phyloP scores from a whole-genome alignment of 1,284 basidiomycete species.

The Schizophyllum amplum region DNA sequence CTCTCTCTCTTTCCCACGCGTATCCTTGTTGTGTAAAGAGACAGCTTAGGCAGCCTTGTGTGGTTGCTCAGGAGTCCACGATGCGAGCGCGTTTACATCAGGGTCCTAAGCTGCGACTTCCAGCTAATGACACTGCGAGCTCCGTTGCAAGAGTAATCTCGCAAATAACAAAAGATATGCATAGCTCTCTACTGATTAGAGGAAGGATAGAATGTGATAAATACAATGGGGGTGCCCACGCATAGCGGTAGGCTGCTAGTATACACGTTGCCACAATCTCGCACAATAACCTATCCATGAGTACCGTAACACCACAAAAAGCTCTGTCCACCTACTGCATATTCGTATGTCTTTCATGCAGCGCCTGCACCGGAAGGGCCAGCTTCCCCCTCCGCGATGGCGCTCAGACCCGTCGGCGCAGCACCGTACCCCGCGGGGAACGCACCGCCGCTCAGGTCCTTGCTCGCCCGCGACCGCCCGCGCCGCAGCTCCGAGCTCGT shows the following conservation, averaged over 20 bases:
- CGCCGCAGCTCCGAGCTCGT: slow-evolving; percentile 29
- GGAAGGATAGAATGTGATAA: not conserved
- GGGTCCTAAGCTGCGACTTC: too few species aligned
- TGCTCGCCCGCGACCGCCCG: slow-evolving; percentile 48
- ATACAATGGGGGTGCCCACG: not conserved
- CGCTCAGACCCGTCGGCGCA: not conserved
- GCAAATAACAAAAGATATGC: not conserved
- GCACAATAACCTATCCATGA: not conserved
- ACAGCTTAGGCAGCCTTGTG: too few species aligned
- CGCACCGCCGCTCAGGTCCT: slow-evolving; percentile 31
- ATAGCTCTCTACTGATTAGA: not conserved
- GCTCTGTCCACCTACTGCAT: not conserved
- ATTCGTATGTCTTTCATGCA: not conserved
- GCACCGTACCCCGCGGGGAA: not conserved
- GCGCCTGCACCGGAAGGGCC: not conserved
- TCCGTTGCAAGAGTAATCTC: too few species aligned
- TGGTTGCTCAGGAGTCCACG: too few species aligned
- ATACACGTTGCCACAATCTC: not conserved
- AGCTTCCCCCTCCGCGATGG: not conserved
- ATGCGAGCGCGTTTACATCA: too few species aligned
- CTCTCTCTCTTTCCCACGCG: too few species aligned
- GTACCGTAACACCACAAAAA: not conserved
- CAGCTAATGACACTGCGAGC: too few species aligned
- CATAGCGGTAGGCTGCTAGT: not conserved
- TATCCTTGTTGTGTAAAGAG: too few species aligned